Evolutionary conservation across 306 rosid genomes (phyloP).

Genomic region (Trichosanthes truncata): DNA sequence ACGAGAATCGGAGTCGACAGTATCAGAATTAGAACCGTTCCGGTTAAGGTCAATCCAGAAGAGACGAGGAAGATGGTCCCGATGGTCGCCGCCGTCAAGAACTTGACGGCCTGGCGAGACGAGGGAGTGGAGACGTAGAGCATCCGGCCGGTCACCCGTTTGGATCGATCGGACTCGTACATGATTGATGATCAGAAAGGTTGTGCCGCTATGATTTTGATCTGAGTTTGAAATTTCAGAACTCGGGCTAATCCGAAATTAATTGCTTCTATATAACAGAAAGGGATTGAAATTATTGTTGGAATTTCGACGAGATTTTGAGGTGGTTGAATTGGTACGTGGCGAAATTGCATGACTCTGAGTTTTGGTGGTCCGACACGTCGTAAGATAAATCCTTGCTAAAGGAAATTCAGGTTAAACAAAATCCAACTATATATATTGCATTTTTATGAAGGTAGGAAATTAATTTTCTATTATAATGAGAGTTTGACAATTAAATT

Average conservation of each 20-base stretch:
- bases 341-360: neutral
- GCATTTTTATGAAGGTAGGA: no score
- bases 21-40: constrained; percentile 1
- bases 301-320: no score
- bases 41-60: constrained; percentile 6
- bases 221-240: no score
- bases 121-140: neutral
- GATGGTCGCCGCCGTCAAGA: constrained; percentile 9
- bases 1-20: constrained; percentile 8
- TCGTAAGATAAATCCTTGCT: neutral
- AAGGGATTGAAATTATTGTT: no score
- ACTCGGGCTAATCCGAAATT: no score
- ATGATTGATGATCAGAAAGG: neutral
- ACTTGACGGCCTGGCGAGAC: constrained; percentile 8
- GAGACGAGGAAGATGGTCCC: neutral
- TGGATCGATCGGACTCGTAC: constrained; percentile 12
- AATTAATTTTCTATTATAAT: no score
- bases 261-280: no score
- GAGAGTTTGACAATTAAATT: no score
- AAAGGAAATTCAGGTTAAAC: no score
- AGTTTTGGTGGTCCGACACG: neutral
- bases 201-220: neutral
- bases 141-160: neutral
- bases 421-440: no score
- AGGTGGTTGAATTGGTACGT: neutral